Evolutionary conservation across 1,284 basidiomycete species (phyloP).

Genomic region (Microbotryomycetes sp.): DNA sequence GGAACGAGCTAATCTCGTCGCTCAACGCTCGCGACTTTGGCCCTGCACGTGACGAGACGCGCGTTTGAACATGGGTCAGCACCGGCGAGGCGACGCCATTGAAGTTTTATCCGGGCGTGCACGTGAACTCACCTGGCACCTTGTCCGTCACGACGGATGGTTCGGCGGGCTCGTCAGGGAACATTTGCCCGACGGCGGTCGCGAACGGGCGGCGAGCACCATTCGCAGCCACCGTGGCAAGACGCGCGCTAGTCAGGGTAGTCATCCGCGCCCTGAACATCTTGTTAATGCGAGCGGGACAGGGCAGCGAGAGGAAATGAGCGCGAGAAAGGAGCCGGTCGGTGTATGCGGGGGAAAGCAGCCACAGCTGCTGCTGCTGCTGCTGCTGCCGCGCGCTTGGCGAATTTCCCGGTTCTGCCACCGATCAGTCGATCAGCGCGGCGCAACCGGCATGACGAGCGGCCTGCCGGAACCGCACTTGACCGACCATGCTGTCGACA

Average conservation of each 20-base stretch:
- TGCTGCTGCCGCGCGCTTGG: too few species aligned
- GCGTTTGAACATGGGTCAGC: not conserved
- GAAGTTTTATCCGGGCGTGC: not conserved
- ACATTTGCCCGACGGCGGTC: conserved; percentile 6
- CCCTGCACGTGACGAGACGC: not conserved
- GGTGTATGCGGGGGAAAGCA: too few species aligned
- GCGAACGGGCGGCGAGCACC: too few species aligned
- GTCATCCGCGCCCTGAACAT: too few species aligned
- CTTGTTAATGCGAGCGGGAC: not conserved
- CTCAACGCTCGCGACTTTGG: conserved; percentile 36
- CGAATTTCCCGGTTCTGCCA: too few species aligned
- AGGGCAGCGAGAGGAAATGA: not conserved
- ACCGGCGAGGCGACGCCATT: not conserved
- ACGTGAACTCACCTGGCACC: conserved; percentile 34
- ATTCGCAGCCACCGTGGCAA: too few species aligned
- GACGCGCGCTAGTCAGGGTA: too few species aligned
- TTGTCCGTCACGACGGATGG: conserved; percentile 33
- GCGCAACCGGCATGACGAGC: not conserved
- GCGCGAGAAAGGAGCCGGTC: not conserved
- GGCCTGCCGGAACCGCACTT: not conserved
- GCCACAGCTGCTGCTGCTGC: too few species aligned
- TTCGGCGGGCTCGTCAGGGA: conserved; percentile 35
- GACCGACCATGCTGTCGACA: not conserved
- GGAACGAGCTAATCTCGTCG: conserved; percentile 40
- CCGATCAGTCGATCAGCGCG: too few species aligned